Conservation (phyloP, 2,329 filamentous ascomycete genomes). For the Epichloe typhina region DNA sequence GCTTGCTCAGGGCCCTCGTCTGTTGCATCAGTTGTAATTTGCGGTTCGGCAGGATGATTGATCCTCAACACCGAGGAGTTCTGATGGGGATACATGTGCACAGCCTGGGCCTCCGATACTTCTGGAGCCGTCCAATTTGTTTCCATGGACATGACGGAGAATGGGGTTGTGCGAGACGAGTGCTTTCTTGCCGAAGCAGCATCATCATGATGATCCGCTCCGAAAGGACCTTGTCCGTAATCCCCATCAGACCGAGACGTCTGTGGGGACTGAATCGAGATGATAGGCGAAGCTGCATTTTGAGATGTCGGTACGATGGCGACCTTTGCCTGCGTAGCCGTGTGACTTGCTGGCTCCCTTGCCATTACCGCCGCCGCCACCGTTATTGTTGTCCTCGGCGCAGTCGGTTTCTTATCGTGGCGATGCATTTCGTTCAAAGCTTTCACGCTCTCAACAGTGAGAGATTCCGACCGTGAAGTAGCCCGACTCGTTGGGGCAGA, state of each 20-base stretch:
- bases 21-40: slow-evolving; percentile 28
- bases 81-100: slow-evolving; percentile 50
- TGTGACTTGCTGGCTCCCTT: background rate
- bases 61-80: slow-evolving; percentile 51
- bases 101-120: slow-evolving; percentile 48
- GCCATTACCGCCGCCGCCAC: background rate
- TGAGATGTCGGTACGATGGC: background rate
- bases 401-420: background rate
- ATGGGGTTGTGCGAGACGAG: slow-evolving; percentile 46
- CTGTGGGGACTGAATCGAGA: background rate
- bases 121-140: slow-evolving; percentile 49
- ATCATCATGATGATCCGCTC: slow-evolving; percentile 39
- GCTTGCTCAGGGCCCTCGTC: slow-evolving; percentile 11
- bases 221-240: slow-evolving; percentile 17
- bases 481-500: slow-evolving; percentile 51
- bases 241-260: slow-evolving; percentile 1
- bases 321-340: background rate
- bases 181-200: slow-evolving; percentile 38
- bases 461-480: slow-evolving; percentile 24
- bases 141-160: slow-evolving; percentile 48
- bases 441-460: slow-evolving; percentile 40
- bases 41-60: slow-evolving; percentile 38
- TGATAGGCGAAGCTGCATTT: background rate
- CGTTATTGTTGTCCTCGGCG: background rate
- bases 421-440: slow-evolving; percentile 33